phyloP scores from a whole-genome alignment of 441 rosid species.

The Manihot esculenta region DNA sequence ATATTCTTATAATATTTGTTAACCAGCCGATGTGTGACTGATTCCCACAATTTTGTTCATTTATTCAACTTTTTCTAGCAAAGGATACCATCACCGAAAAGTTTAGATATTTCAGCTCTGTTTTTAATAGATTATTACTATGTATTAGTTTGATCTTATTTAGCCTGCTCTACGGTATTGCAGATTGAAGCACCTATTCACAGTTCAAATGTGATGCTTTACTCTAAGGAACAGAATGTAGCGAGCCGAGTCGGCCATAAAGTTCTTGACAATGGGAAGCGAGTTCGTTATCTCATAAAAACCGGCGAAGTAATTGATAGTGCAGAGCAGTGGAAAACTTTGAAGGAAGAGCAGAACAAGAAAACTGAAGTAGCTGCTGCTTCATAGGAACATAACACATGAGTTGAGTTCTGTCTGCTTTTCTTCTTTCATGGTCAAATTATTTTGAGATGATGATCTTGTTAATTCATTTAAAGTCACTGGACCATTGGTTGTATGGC shows the following conservation, averaged over 20 bases:
- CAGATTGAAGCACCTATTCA: conserved; percentile 96
- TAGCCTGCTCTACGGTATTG: conserved; percentile 14
- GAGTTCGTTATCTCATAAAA: conserved; percentile 79
- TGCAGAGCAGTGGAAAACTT: conserved; percentile 65
- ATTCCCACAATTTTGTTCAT: neutral
- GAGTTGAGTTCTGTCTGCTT: conserved; percentile 17
- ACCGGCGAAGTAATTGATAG: conserved; percentile 82
- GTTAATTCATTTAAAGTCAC: conserved; percentile 5
- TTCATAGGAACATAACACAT: conserved; percentile 17
- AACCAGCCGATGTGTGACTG: no score
- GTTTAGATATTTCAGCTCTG: neutral
- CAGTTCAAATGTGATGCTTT: conserved; percentile 95
- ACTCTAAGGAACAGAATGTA: conserved; percentile 76
- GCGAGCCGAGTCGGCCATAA: conserved; percentile 87
- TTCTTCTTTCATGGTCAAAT: conserved; percentile 8
- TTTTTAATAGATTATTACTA: neutral
- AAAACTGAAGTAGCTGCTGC: conserved; percentile 52
- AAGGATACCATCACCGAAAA: neutral
- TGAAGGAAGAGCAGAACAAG: conserved; percentile 61
- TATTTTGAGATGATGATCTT: neutral
- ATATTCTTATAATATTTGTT: no score
- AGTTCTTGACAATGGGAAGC: conserved; percentile 63
- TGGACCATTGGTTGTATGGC: conserved; percentile 4
- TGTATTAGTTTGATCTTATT: conserved; percentile 1
- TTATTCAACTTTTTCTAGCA: neutral